Base-by-base conservation (phyloP, 192 early-diverging fungal genomes). In the Linnemannia schmuckeri region DNA sequence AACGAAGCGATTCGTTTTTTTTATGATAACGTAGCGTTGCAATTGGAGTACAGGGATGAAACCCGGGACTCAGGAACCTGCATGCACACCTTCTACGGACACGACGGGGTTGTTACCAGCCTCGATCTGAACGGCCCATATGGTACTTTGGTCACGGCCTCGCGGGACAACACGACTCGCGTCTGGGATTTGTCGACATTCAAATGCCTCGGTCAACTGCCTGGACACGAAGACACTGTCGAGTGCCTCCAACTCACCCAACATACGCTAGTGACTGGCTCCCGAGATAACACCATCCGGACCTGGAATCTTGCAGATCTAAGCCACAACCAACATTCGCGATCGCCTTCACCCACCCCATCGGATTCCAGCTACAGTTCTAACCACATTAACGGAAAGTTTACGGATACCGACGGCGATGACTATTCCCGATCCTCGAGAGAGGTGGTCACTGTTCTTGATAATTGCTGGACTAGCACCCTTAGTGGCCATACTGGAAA, bases 131-230 rank as follows among this genome's bases (percentile, higher is more conserved):
- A 95, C 55, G 88, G 89, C 27, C 83, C 82, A 10, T 68, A 89
- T 41, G 95, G 92, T 1, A 90, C 90, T 6, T 35, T 95, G 24
- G 92, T 94, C 0, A 93, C 95, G 0, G 92, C 94, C 10, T 94
- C 95, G 17, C 81, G 92, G 27, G 95, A 96, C 83, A 92, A 89
- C 37, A 93, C 94, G 37, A 91, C 93, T 35, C 93, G 94, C 7
- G 90, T 94, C 66, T 96, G 95, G 95, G 93, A 96, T 52, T 78
- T 95, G 66, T 79, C 91, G 6, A 90, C 86, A 17, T 85, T 92
- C 27, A 91, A 91, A 63, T 94, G 91, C 33, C 85, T 94, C 24
- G 93, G 93, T 46, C 90, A 89, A 15, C 74, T 91, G 35, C 83
- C 82, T 72, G 93, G 82, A 44, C 92, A 89, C 80, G 74, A 85